These are phyloP conservation scores for Baorangia bicolor DNA, from an alignment of 768 basidiomycete genomes.

Conservation along the genomic window DNA sequence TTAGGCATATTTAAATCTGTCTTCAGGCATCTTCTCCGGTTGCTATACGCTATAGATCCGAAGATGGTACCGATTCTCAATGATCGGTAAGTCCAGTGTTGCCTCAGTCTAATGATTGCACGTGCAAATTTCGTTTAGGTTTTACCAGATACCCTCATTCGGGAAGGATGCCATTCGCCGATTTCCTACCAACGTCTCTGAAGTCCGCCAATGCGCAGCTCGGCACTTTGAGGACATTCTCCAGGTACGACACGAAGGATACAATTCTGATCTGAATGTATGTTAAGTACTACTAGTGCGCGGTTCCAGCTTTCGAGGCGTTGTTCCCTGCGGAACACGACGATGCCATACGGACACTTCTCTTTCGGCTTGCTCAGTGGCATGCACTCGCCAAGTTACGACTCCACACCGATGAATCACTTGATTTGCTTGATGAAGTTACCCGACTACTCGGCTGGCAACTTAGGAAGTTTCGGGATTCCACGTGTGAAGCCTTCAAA, in stretches of 20 bases:
- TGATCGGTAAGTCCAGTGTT: too few relatives aligned
- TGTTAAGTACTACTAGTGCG: slow-evolving; percentile 23
- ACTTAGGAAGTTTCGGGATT: background rate
- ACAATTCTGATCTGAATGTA: background rate
- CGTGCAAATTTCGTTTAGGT: slow-evolving; percentile 7
- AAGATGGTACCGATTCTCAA: slow-evolving; percentile 23
- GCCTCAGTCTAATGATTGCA: too few relatives aligned
- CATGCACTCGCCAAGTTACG: slow-evolving; percentile 37
- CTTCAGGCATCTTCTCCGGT: slow-evolving; percentile 37
- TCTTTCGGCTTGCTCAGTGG: slow-evolving; percentile 27
- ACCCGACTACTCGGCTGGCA: slow-evolving; percentile 2
- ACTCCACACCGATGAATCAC: slow-evolving; percentile 32
- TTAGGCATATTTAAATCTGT: slow-evolving; percentile 37
- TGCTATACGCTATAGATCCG: slow-evolving; percentile 22
- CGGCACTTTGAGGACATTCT: slow-evolving; percentile 44
- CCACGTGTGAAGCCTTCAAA: too few relatives aligned
- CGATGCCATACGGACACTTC: slow-evolving; percentile 11
- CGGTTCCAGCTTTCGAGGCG: slow-evolving; percentile 33
- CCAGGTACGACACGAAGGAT: slow-evolving; percentile 26
- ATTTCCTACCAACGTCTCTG: slow-evolving; percentile 36
- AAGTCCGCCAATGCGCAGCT: slow-evolving; percentile 37
- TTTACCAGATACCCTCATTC: slow-evolving; percentile 20
- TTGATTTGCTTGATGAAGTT: slow-evolving; percentile 14
- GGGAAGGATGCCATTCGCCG: slow-evolving; percentile 33
- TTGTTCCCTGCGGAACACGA: slow-evolving; percentile 30